Evolutionary conservation across 768 basidiomycete species (phyloP).

Genomic region (Leucocoprinus leucothites): DNA sequence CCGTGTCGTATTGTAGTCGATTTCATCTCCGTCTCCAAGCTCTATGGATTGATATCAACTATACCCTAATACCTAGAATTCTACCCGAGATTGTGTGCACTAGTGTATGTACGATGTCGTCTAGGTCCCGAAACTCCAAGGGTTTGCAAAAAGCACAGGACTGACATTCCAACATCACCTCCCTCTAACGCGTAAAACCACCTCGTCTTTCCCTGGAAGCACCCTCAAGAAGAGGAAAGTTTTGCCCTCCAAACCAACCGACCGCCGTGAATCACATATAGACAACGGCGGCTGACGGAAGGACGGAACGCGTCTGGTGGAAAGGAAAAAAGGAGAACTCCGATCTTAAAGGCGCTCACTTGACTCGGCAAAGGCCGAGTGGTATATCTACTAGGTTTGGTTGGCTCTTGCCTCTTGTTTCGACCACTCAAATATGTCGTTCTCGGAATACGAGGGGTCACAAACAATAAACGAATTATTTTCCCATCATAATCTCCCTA

Average conservation of each 20-base stretch:
- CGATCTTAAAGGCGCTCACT: neutral
- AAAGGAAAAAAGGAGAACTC: neutral
- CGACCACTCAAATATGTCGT: too few species aligned
- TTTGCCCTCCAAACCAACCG: constrained; percentile 13
- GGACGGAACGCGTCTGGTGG: constrained; percentile 14
- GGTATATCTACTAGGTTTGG: neutral
- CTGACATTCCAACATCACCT: constrained; percentile 23
- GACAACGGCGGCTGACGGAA: constrained; percentile 16
- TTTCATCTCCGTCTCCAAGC: too few species aligned
- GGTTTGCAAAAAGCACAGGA: constrained; percentile 14
- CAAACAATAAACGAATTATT: too few species aligned
- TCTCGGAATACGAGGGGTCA: too few species aligned
- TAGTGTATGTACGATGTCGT: constrained; percentile 23
- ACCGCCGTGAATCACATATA: constrained; percentile 18
- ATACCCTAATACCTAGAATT: neutral
- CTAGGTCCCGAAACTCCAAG: constrained; percentile 22
- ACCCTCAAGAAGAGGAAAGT: constrained; percentile 27
- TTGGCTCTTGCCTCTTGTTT: neutral
- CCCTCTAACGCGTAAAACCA: constrained; percentile 28
- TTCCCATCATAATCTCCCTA: too few species aligned
- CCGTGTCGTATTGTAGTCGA: too few species aligned
- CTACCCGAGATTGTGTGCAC: too few species aligned
- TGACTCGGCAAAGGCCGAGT: neutral
- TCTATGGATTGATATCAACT: neutral
- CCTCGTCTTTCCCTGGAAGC: constrained; percentile 22